Percentiles rank a stretch among this genome's conserved stretches.
These are phyloP conservation scores for Aspergillus fructus DNA, from an alignment of 2,329 filamentous ascomycete genomes.

Conservation along the genomic window DNA sequence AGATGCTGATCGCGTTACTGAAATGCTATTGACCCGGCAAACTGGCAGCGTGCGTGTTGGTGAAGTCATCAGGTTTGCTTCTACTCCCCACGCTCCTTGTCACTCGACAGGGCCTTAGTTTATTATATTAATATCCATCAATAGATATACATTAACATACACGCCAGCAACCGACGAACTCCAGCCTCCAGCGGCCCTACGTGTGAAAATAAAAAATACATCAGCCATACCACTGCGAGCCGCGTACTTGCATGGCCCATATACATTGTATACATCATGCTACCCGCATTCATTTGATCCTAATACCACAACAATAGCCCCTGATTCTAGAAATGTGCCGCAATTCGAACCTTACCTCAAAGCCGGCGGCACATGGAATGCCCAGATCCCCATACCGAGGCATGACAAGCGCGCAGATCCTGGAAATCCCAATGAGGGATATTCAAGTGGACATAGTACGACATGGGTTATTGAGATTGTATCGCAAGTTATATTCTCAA, in stretches of 20 bases:
- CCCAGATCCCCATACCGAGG: conserved; percentile 76
- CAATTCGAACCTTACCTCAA: conserved; percentile 97
- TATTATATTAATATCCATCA: background rate
- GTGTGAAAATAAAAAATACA: conserved; percentile 88
- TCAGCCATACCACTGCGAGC: conserved; percentile 87
- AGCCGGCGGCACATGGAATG: conserved; percentile 83
- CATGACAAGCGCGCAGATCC: conserved; percentile 62
- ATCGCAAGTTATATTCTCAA: conserved; percentile 92
- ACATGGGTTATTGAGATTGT: conserved; percentile 90
- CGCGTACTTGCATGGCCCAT: conserved; percentile 94
- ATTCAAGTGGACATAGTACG: conserved; percentile 51
- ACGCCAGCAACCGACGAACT: conserved; percentile 86
- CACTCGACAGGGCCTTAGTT: background rate
- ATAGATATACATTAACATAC: conserved; percentile 80
- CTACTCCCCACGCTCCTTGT: background rate
- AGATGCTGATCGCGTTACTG: conserved; percentile 22
- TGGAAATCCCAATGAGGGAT: conserved; percentile 10
- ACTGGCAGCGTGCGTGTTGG: conserved; percentile 89
- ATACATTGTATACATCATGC: conserved; percentile 82
- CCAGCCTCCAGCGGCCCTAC: conserved; percentile 76
- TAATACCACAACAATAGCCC: conserved; percentile 71
- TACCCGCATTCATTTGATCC: conserved; percentile 83
- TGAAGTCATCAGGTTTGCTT: conserved; percentile 77
- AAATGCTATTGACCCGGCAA: conserved; percentile 90
- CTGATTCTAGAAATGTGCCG: conserved; percentile 71